Conservation (phyloP, 192 early-diverging fungal genomes). For the Endogone sp. region DNA sequence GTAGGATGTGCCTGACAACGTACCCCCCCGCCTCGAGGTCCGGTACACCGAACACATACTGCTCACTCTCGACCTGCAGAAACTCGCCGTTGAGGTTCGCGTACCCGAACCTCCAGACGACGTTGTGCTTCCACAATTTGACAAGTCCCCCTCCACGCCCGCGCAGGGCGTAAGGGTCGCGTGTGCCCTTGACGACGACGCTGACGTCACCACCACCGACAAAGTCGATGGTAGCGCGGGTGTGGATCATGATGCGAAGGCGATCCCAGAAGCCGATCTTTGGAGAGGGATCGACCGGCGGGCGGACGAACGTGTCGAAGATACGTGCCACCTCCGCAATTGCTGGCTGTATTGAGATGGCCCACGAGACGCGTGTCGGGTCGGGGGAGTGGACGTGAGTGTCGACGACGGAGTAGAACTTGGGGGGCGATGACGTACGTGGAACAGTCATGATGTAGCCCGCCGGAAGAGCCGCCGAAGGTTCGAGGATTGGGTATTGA, state of each 20-base stretch:
- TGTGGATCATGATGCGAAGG: slow-evolving; percentile 37
- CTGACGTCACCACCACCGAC: slow-evolving; percentile 28
- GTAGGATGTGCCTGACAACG: slow-evolving; percentile 13
- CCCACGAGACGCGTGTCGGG: slow-evolving; percentile 23
- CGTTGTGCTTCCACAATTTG: slow-evolving; percentile 34
- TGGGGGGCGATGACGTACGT: slow-evolving; percentile 30
- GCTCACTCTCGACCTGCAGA: slow-evolving; percentile 36
- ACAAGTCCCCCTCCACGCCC: slow-evolving; percentile 31
- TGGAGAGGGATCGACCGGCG: slow-evolving; percentile 35
- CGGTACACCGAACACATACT: slow-evolving; percentile 37
- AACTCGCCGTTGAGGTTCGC: slow-evolving; percentile 35
- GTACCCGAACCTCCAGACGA: slow-evolving; percentile 30
- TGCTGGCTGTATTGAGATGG: slow-evolving; percentile 34
- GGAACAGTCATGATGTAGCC: slow-evolving; percentile 20
- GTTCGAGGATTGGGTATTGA: not conserved
- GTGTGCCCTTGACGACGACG: slow-evolving; percentile 30
- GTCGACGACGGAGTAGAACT: slow-evolving; percentile 38
- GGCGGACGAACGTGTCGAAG: slow-evolving; percentile 32
- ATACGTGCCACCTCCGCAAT: slow-evolving; percentile 29
- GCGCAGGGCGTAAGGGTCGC: slow-evolving; percentile 36
- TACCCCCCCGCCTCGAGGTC: slow-evolving; percentile 30
- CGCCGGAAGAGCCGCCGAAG: not conserved
- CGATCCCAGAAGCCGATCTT: slow-evolving; percentile 44
- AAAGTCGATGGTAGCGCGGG: slow-evolving; percentile 27
- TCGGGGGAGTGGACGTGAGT: slow-evolving; percentile 22